Conservation (phyloP, 2,329 filamentous ascomycete genomes). For the Claviceps africana region DNA sequence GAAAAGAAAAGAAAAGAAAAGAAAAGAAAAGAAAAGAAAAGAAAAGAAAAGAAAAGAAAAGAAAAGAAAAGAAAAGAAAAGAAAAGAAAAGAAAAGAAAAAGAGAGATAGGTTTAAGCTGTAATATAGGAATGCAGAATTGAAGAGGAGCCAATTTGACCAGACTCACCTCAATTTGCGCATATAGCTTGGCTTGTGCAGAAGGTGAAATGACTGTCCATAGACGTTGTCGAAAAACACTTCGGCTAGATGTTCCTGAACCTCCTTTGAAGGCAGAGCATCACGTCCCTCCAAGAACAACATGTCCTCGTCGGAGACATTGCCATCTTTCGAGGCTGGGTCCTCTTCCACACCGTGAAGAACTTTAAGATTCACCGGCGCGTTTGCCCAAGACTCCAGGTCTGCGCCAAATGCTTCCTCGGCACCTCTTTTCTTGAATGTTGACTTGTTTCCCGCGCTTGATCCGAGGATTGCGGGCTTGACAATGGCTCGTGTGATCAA, state of each 20-base stretch:
- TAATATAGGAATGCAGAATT: background rate
- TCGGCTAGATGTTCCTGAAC: constrained; percentile 88
- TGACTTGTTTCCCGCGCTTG: constrained; percentile 30
- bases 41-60: too few species aligned
- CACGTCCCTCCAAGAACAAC: constrained; percentile 66
- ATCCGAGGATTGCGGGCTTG: constrained; percentile 57
- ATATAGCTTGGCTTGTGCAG: constrained; percentile 97
- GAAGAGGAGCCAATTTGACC: background rate
- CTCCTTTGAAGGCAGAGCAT: constrained; percentile 70
- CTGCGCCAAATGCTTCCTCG: constrained; percentile 75
- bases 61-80: background rate
- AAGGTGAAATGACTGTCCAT: constrained; percentile 87
- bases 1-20: too few species aligned
- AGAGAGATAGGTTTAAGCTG: background rate
- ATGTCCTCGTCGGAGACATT: constrained; percentile 62
- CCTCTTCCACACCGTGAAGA: constrained; percentile 23
- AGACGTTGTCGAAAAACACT: constrained; percentile 89
- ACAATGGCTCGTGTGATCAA: constrained; percentile 68
- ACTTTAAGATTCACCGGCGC: constrained; percentile 36
- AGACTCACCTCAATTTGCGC: constrained; percentile 57
- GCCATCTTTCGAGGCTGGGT: constrained; percentile 37
- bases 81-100: background rate
- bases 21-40: too few species aligned
- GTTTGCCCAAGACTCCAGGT: constrained; percentile 69
- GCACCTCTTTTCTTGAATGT: constrained; percentile 63